Evolutionary conservation across 1,284 basidiomycete genomes (phyloP), one percentile per base, ranked within the genome.

Genomic region (Ustilago loliicola): DNA sequence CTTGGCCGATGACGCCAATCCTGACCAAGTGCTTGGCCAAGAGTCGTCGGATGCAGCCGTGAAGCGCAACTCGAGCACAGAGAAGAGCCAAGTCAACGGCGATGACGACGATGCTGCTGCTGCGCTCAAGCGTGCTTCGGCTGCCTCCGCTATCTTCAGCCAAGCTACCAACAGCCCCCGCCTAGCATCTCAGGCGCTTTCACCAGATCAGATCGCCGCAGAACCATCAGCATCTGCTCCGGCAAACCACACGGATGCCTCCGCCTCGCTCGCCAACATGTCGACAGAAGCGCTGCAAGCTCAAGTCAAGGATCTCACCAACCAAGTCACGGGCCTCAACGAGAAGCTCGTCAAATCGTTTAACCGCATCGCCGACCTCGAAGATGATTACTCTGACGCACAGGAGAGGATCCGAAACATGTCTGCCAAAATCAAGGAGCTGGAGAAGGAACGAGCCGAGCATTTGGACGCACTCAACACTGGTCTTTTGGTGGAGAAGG

Each of bases 271-370:
- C 7, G 13, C 54, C 34, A n/a, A 42, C 19, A 52, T 61, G 42
- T 72, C 71, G 30, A 51, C 50, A n/a, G 66, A 68, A 57, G 50
- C 96, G 80, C 89, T 97, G 23, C 91, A 93, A 32, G 87, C 89
- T 2, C 95, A 97, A 86, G 90, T 97, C 19, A 90, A 91, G 63
- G 93, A 97, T 83, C 89, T 98, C 56, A 92, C 93, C 81, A 91
- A 93, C 29, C 96, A 98, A 87, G 93, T 97, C 50, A 91, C 92
- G 27, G 91, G 93, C 83, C 92, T 98, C 75, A 98, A 98, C 87
- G 88, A 89, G 84, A 98, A 99, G 87, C 92, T 99, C 54, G 94
- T 99, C 71, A 89, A 90, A 63, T 94, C 93, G 2, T 97, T 98
- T 87, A 93, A 96, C 84, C 91, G 93, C 53, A 91, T 96, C 48